These are phyloP conservation scores for Nakaseomyces uthaithaninus DNA, from an alignment of 1,139 yeast genomes.

Conservation along the genomic window DNA sequence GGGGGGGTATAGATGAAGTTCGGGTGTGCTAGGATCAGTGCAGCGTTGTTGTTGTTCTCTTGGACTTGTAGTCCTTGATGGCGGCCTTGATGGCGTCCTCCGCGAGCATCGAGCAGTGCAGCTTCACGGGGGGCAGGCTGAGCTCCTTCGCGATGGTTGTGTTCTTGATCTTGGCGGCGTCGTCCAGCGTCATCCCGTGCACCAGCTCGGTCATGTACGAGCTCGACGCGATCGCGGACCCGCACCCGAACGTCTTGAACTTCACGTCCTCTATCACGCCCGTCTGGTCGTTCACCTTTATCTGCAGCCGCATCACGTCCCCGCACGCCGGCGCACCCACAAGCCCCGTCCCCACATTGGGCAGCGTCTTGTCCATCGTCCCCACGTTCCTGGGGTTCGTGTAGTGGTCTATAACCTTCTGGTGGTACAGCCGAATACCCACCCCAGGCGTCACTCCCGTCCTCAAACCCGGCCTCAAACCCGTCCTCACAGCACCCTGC, in stretches of 20 bases:
- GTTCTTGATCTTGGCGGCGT: conserved; percentile 84
- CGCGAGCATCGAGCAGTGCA: conserved; percentile 97
- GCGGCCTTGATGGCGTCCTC: conserved; percentile 98
- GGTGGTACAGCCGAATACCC: conserved; percentile 45
- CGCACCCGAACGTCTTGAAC: conserved; percentile 97
- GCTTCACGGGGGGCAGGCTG: conserved; percentile 90
- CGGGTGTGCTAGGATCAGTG: no score
- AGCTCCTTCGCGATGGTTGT: conserved; percentile 89
- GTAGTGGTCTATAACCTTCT: conserved; percentile 83
- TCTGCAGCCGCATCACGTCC: conserved; percentile 96
- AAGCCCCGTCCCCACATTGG: conserved; percentile 90
- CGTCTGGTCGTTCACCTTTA: conserved; percentile 80
- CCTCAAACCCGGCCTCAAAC: not conserved
- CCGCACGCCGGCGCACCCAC: conserved; percentile 99
- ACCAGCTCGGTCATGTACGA: conserved; percentile 93
- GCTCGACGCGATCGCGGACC: conserved; percentile 93
- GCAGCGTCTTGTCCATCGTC: conserved; percentile 66
- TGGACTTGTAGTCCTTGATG: conserved; percentile 84
- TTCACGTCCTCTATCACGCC: conserved; percentile 92
- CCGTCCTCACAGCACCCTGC: not conserved
- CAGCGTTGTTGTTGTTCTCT: conserved; percentile 34
- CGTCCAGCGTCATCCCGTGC: conserved; percentile 90
- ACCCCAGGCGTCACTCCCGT: conserved; percentile 2
- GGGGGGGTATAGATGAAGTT: conserved; percentile 1
- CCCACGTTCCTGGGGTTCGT: conserved; percentile 97